phyloP scores from a whole-genome alignment of 306 rosid species.

The Cucumis cinereus region DNA sequence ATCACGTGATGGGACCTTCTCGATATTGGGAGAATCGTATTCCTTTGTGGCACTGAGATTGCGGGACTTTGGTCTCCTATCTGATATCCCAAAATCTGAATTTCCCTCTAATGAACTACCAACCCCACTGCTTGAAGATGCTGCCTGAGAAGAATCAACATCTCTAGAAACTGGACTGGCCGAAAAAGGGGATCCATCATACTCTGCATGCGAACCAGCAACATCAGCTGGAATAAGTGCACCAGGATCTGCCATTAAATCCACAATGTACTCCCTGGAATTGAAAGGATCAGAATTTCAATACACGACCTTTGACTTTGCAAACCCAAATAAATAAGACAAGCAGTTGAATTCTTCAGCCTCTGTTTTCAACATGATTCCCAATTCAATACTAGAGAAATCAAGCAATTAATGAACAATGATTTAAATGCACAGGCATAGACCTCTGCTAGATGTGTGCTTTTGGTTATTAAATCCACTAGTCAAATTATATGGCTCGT shows the following conservation, averaged over 20 bases:
- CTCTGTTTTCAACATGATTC: not conserved
- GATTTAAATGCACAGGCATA: not conserved
- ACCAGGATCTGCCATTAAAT: conserved; percentile 97
- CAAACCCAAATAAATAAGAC: not conserved
- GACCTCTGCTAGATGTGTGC: not conserved
- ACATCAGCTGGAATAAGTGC: conserved; percentile 87
- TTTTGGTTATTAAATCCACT: not conserved
- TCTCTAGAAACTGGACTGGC: conserved; percentile 69
- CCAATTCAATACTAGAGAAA: not conserved
- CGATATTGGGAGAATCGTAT: conserved; percentile 31
- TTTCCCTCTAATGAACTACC: conserved; percentile 67
- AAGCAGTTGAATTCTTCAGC: not conserved
- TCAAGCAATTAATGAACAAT: not conserved
- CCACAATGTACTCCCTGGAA: conserved; percentile 98
- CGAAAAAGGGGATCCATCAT: conserved; percentile 41
- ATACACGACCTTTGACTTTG: not conserved
- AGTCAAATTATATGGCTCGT: not conserved
- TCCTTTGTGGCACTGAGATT: conserved; percentile 33
- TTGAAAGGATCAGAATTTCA: conserved; percentile 11
- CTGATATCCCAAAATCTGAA: conserved; percentile 38
- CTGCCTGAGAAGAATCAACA: conserved; percentile 58
- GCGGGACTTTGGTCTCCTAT: conserved; percentile 29
- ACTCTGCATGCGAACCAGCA: conserved; percentile 50
- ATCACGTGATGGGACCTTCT: conserved; percentile 32
- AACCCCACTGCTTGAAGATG: conserved; percentile 71